phyloP scores from a whole-genome alignment of 306 rosid species.

The Prunus persica region DNA sequence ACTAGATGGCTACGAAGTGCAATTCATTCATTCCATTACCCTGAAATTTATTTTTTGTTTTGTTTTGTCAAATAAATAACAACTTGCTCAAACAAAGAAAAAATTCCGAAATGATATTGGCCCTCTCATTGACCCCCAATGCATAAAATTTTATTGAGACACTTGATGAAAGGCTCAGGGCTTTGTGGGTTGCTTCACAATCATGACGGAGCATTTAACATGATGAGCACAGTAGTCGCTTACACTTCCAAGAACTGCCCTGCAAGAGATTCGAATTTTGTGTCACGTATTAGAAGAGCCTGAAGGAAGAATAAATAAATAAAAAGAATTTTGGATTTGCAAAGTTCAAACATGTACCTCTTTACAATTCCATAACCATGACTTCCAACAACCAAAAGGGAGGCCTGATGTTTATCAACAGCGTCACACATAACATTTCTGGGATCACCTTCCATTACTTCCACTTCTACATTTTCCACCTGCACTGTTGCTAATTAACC shows the following conservation, averaged over 20 bases:
- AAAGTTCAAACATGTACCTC: conserved; percentile 13
- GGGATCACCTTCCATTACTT: conserved; percentile 37
- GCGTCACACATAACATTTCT: conserved; percentile 29
- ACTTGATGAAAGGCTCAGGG: background rate
- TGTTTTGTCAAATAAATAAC: too few relatives aligned
- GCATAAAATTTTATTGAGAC: background rate
- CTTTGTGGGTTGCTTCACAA: conserved; percentile 26
- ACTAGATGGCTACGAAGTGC: background rate
- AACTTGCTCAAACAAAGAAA: too few relatives aligned
- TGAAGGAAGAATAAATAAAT: too few relatives aligned
- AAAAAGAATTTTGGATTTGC: background rate
- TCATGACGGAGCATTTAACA: conserved; percentile 31
- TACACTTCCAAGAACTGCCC: conserved; percentile 35
- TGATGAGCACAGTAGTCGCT: conserved; percentile 38
- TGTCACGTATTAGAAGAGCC: background rate
- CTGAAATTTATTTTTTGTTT: too few relatives aligned
- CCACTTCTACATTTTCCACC: conserved; percentile 26
- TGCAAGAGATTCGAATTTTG: background rate
- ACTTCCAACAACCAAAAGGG: conserved; percentile 37
- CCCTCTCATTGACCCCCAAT: background rate
- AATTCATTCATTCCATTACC: background rate
- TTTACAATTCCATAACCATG: conserved; percentile 37
- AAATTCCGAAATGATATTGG: background rate
- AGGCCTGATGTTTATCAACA: conserved; percentile 27
- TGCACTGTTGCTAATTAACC: background rate